Conservation (phyloP, 345 rosid genomes). For the Alliaria petiolata region DNA sequence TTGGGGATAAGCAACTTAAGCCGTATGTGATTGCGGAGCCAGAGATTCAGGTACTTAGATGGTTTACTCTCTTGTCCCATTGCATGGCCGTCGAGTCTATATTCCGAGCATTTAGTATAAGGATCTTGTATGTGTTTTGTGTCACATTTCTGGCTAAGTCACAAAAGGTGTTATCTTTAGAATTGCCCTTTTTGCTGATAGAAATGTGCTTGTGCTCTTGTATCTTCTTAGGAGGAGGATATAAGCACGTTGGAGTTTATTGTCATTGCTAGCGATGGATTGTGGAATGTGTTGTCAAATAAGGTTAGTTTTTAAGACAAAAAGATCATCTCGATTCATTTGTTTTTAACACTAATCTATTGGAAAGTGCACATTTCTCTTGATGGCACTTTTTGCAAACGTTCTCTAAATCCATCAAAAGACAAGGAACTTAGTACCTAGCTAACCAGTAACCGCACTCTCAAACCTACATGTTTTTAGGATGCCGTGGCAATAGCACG, state of each 20-base stretch:
- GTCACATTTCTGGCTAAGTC: neutral
- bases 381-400: neutral
- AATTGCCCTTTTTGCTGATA: neutral
- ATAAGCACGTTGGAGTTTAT: slow-evolving; percentile 91
- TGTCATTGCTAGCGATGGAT: slow-evolving; percentile 95
- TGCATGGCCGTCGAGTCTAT: neutral
- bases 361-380: neutral
- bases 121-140: neutral
- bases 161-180: neutral
- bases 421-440: neutral
- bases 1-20: slow-evolving; percentile 94
- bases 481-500: slow-evolving; percentile 76
- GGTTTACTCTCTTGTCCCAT: slow-evolving; percentile 3
- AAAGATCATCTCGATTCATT: neutral
- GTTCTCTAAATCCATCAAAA: neutral
- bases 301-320: slow-evolving; percentile 34
- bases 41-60: slow-evolving; percentile 71
- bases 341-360: neutral
- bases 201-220: neutral
- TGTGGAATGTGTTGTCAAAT: slow-evolving; percentile 95
- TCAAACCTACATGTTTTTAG: slow-evolving; percentile 31
- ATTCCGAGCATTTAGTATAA: neutral
- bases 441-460: neutral
- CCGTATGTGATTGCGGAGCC: slow-evolving; percentile 99
- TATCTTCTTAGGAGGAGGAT: slow-evolving; percentile 71